Base-by-base conservation (phyloP, 352 stramenopile species). In the Globisporangium viniferum region DNA sequence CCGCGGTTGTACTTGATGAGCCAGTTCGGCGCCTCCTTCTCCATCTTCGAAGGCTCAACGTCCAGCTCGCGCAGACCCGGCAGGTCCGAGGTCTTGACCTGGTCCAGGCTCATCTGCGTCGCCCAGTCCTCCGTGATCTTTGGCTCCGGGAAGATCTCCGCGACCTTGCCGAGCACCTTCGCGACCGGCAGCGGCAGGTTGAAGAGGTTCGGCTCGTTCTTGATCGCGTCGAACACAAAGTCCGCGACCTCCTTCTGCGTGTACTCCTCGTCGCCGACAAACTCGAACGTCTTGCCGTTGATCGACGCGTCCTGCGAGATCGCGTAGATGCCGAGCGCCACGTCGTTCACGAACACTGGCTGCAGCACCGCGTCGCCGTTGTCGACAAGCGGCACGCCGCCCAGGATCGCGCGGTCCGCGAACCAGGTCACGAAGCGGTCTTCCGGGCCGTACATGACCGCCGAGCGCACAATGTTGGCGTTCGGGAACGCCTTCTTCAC, bases 261-360 rank as follows among this genome's bases (percentile, higher is more conserved):
- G 74, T 99, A 99, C 79, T 99, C 94, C 60, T 98, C 90, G 29
- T 98, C 93, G 39, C 97, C 97, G 62, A 97, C 97, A 69, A 98
- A 91, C 75, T 99, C 94, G 58, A 99, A 98, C 7, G 87, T 97
- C 70, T 97, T 85, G 62, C 96, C 95, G 59, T 97, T 86, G 73
- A 98, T 95, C 70, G 69, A 91, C 66, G 72, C 59, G 74, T 96
- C 87, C 75, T 92, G 82, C 56, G 72, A 83, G 56, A 94, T 80
- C 66, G 89, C 79, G 75, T 93, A 95, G 66, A 95, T 86, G 39
- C 78, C 88, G 60, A 84, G 82, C 35, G 88, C 88, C 39, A 93
- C 88, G 66, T 95, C 86, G 59, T 91, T 92, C 64, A 93, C 86
- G 64, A 90, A 92, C 75, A 94, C 94, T 5, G 97, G 97, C 82